Percentiles rank a stretch among this genome's conserved stretches.
Evolutionary conservation across 2,329 filamentous ascomycete genomes (phyloP).

Genomic region (Neofusicoccum umdonicola): DNA sequence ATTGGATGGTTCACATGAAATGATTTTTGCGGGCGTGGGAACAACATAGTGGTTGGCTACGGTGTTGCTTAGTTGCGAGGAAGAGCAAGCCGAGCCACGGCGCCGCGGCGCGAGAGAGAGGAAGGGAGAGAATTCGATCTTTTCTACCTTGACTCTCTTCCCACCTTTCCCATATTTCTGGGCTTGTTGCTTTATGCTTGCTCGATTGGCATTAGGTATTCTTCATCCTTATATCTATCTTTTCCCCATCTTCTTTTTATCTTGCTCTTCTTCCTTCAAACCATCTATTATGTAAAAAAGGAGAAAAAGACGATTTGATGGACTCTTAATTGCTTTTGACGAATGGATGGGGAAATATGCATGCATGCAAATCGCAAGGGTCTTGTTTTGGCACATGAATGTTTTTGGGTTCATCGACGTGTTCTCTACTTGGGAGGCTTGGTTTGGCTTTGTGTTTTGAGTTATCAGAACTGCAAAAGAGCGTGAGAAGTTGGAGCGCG

Average conservation of each 20-base stretch:
- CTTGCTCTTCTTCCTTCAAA: neutral
- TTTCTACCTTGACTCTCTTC: neutral
- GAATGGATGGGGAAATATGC: neutral
- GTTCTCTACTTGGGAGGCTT: neutral
- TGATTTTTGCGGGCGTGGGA: neutral
- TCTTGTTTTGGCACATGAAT: neutral
- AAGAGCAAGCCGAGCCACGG: neutral
- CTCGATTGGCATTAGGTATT: slow-evolving; percentile 1
- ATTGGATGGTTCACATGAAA: neutral
- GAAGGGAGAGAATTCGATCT: neutral
- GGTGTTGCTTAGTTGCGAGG: neutral
- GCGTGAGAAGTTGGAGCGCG: too few species aligned
- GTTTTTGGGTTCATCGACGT: neutral
- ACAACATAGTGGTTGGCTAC: neutral
- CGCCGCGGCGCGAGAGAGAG: neutral
- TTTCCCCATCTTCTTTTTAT: neutral
- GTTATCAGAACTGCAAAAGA: too few species aligned
- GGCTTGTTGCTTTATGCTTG: neutral
- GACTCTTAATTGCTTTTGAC: neutral
- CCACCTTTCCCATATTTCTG: neutral
- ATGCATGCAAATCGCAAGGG: neutral
- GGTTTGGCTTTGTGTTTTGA: too few species aligned
- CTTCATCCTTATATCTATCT: neutral
- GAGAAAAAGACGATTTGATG: slow-evolving; percentile 7
- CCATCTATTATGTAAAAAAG: slow-evolving; percentile 7